Conservation (phyloP, 495 filamentous ascomycete species). For the Penicillium nucicola region DNA sequence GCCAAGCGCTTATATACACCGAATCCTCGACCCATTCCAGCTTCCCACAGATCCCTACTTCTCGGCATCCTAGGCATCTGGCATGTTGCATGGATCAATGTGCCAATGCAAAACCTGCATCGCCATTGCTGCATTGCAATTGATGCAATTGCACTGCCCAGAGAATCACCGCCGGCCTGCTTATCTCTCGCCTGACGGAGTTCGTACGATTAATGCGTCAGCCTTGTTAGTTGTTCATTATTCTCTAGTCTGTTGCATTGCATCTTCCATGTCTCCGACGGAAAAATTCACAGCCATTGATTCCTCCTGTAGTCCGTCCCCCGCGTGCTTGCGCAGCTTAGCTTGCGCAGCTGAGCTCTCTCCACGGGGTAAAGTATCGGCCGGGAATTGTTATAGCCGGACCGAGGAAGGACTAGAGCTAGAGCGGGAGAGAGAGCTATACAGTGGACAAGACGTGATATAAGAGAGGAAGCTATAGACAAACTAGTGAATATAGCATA, state of each 20-base stretch:
- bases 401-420: neutral
- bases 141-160: neutral
- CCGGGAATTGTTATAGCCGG: conserved; percentile 6
- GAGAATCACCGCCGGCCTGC: neutral
- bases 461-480: too few relatives aligned
- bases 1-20: conserved; percentile 1
- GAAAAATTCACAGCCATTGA: conserved; percentile 15
- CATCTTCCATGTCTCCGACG: neutral
- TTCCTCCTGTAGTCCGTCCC: conserved; percentile 9
- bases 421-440: too few relatives aligned
- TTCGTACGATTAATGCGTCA: neutral
- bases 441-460: too few relatives aligned
- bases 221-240: neutral
- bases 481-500: too few relatives aligned
- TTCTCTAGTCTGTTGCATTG: neutral
- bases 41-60: too few relatives aligned
- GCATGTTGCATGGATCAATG: too few relatives aligned
- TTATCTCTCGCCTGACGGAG: neutral
- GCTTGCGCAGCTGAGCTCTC: neutral
- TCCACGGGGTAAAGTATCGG: conserved; percentile 11
- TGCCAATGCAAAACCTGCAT: neutral
- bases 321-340: neutral
- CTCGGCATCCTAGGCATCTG: too few relatives aligned
- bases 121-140: neutral
- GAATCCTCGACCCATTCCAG: neutral